A percentile compares a stretch with the other conserved stretches of the same genome.
Evolutionary conservation across 768 basidiomycete genomes (phyloP).

Genomic region (Melanogaster broomeanus): DNA sequence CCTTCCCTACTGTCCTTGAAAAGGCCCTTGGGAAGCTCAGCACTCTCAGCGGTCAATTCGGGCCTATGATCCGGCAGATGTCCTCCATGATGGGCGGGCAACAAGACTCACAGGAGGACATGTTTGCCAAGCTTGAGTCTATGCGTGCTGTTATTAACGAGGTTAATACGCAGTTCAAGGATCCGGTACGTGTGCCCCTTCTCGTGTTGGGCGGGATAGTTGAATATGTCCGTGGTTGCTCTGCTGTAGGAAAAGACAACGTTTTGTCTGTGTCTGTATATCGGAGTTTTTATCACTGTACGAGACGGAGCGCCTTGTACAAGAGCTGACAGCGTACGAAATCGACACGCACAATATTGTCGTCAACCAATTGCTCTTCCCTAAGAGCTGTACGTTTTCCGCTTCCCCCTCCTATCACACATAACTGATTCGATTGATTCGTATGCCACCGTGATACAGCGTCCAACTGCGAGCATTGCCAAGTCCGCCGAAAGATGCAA

Average conservation of each 20-base stretch:
- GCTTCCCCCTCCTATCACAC: background rate
- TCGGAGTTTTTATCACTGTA: slow-evolving; percentile 98
- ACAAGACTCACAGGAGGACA: slow-evolving; percentile 90
- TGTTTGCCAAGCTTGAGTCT: slow-evolving; percentile 96
- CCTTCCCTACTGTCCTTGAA: slow-evolving; percentile 97
- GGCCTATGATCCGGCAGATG: slow-evolving; percentile 97
- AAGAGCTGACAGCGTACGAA: slow-evolving; percentile 91
- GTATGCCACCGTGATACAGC: slow-evolving; percentile 41
- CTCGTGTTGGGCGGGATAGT: background rate
- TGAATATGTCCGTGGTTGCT: background rate
- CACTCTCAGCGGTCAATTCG: slow-evolving; percentile 90
- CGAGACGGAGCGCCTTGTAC: slow-evolving; percentile 97
- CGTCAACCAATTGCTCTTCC: slow-evolving; percentile 96
- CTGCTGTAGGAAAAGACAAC: slow-evolving; percentile 88
- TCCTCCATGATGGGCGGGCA: slow-evolving; percentile 95
- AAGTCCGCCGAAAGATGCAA: slow-evolving; percentile 95
- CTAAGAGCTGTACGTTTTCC: slow-evolving; percentile 72
- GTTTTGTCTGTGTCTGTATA: slow-evolving; percentile 97
- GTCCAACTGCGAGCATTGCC: slow-evolving; percentile 94
- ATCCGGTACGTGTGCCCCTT: slow-evolving; percentile 65
- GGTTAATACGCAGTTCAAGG: slow-evolving; percentile 99
- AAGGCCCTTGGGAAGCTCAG: slow-evolving; percentile 96
- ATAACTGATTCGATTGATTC: background rate
- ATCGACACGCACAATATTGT: slow-evolving; percentile 99
- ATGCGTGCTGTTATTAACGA: slow-evolving; percentile 98